Conservation (phyloP, 2,329 filamentous ascomycete species). For the Microsporum canis region DNA sequence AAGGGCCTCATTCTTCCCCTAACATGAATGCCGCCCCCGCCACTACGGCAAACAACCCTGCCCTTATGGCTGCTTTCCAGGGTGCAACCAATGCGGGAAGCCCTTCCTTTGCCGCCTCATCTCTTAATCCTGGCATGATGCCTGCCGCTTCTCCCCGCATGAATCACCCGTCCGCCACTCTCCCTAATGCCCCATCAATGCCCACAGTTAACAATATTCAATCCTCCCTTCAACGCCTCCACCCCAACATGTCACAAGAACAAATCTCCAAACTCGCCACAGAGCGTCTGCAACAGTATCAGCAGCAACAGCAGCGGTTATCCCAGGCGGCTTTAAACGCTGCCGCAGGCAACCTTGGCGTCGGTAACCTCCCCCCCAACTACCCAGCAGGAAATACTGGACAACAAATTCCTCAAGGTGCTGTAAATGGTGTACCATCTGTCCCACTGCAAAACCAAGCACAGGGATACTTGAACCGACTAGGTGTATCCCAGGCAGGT, state of each 20-base stretch:
- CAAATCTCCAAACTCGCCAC: slow-evolving; percentile 44
- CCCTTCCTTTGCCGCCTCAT: slow-evolving; percentile 32
- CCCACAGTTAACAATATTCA: slow-evolving; percentile 45
- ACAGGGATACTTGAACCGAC: slow-evolving; percentile 43
- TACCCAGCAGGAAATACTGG: slow-evolving; percentile 19
- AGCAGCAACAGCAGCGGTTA: slow-evolving; percentile 35
- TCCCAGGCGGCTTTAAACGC: slow-evolving; percentile 44
- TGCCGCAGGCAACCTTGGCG: slow-evolving; percentile 37
- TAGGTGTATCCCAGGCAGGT: slow-evolving; percentile 41
- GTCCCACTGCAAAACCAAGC: slow-evolving; percentile 32
- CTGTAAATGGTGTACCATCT: slow-evolving; percentile 22
- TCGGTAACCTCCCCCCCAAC: slow-evolving; percentile 31
- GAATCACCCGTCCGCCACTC: slow-evolving; percentile 33
- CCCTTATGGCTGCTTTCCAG: slow-evolving; percentile 37
- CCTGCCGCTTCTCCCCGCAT: slow-evolving; percentile 39
- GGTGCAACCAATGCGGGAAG: slow-evolving; percentile 31
- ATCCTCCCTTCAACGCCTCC: slow-evolving; percentile 41
- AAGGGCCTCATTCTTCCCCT: slow-evolving; percentile 32
- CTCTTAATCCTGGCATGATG: slow-evolving; percentile 23
- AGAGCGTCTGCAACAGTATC: slow-evolving; percentile 40
- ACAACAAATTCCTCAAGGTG: slow-evolving; percentile 23
- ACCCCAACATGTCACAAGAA: slow-evolving; percentile 43
- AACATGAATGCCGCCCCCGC: slow-evolving; percentile 35
- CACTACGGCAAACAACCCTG: slow-evolving; percentile 30
- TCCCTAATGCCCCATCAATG: slow-evolving; percentile 39